A percentile compares a stretch with the other conserved stretches of the same genome.
Conservation (phyloP, 352 stramenopile species). For the Globisporangium lucens region DNA sequence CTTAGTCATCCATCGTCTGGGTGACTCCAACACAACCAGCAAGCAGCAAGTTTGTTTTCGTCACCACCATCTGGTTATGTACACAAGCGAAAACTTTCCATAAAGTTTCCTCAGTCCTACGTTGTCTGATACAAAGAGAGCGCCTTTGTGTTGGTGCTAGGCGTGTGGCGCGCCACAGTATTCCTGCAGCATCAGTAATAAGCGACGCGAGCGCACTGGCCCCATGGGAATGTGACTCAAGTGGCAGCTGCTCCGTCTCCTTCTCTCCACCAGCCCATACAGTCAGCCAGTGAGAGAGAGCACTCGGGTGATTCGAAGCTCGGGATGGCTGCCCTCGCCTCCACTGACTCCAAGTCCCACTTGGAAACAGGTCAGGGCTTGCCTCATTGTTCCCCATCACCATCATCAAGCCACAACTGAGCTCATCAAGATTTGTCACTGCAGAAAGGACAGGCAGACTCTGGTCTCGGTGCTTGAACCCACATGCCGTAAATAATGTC, state of each 20-base stretch:
- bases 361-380: background rate
- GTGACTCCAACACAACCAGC: background rate
- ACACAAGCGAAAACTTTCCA: constrained; percentile 1
- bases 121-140: background rate
- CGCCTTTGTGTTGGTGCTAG: background rate
- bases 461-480: too few species aligned
- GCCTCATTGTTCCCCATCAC: background rate
- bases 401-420: background rate
- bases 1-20: background rate
- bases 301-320: background rate
- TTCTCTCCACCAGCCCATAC: background rate
- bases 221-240: background rate
- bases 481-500: too few species aligned
- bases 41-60: background rate
- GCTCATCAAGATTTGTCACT: background rate
- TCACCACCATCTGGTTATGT: background rate
- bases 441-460: background rate
- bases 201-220: background rate
- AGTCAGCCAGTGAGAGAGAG: too few species aligned
- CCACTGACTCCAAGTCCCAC: constrained; percentile 5
- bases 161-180: background rate
- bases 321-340: background rate
- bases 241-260: background rate
- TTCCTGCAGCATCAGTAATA: background rate
- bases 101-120: background rate